Evolutionary conservation across 2,329 filamentous ascomycete genomes (phyloP).

Genomic region (Epichloe hybrida): DNA sequence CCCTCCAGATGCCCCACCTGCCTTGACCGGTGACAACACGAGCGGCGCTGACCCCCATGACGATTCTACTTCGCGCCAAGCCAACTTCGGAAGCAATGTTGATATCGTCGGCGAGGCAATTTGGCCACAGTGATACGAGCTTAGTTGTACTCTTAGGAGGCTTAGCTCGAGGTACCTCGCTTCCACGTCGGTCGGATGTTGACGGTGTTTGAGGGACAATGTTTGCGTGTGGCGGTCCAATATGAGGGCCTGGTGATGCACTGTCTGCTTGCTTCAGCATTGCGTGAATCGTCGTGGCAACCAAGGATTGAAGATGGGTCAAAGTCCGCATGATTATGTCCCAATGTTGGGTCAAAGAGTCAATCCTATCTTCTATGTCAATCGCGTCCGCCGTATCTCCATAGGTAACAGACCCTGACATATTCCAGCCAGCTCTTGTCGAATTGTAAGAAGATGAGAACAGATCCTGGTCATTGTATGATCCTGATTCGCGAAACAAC

Average conservation of each 20-base stretch:
- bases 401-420: conserved; percentile 38
- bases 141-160: conserved; percentile 48
- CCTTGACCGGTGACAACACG: conserved; percentile 64
- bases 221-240: conserved; percentile 23
- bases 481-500: conserved; percentile 43
- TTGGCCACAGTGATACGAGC: conserved; percentile 44
- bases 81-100: conserved; percentile 46
- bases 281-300: conserved; percentile 35
- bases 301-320: conserved; percentile 54
- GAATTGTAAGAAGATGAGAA: conserved; percentile 58
- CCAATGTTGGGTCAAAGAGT: conserved; percentile 66
- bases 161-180: conserved; percentile 39
- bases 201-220: conserved; percentile 30
- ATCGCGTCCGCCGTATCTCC: conserved; percentile 46
- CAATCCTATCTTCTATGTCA: conserved; percentile 60
- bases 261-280: conserved; percentile 46
- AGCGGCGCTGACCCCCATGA: conserved; percentile 55
- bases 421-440: conserved; percentile 50
- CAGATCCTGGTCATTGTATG: conserved; percentile 53
- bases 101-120: conserved; percentile 47
- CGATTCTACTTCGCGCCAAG: conserved; percentile 48
- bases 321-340: conserved; percentile 67
- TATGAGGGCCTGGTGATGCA: conserved; percentile 38
- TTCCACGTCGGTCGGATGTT: conserved; percentile 32
- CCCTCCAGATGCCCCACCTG: conserved; percentile 69